Evolutionary conservation across 305 asterid genomes (phyloP).

Genomic region (Petunia hybrid): DNA sequence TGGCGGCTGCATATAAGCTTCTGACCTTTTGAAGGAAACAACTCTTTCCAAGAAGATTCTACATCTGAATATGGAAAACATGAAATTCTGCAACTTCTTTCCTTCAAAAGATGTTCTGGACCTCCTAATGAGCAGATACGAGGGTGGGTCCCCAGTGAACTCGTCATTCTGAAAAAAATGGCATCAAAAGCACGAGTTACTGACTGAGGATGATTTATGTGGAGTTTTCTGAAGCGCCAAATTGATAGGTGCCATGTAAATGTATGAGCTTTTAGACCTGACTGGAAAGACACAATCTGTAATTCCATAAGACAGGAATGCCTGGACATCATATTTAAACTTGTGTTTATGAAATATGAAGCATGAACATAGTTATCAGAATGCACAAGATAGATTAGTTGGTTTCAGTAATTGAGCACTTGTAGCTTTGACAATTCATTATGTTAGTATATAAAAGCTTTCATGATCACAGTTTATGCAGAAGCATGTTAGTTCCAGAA

Average conservation of each 20-base stretch:
- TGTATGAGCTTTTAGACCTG: background rate
- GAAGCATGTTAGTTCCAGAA: background rate
- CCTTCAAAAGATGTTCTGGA: conserved; percentile 43
- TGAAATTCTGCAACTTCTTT: conserved; percentile 45
- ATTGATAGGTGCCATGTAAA: background rate
- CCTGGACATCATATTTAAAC: background rate
- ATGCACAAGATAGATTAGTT: background rate
- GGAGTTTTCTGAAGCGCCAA: background rate
- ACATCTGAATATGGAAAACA: conserved; percentile 48
- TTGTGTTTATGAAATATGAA: background rate
- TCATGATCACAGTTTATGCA: background rate
- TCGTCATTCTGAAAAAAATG: conserved; percentile 51
- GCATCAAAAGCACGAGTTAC: background rate
- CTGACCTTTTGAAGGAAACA: conserved; percentile 35
- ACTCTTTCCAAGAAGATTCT: conserved; percentile 43
- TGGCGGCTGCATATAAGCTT: conserved; percentile 32
- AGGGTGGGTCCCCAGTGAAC: conserved; percentile 62
- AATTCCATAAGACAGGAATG: background rate
- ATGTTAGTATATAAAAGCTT: background rate
- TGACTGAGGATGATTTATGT: background rate
- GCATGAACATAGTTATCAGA: background rate
- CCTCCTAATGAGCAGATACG: conserved; percentile 51
- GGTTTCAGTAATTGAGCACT: background rate
- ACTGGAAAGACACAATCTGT: background rate
- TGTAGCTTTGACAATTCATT: background rate